phyloP scores from a whole-genome alignment of 2,329 filamentous ascomycete species.

The Sporothrix curviconia region DNA sequence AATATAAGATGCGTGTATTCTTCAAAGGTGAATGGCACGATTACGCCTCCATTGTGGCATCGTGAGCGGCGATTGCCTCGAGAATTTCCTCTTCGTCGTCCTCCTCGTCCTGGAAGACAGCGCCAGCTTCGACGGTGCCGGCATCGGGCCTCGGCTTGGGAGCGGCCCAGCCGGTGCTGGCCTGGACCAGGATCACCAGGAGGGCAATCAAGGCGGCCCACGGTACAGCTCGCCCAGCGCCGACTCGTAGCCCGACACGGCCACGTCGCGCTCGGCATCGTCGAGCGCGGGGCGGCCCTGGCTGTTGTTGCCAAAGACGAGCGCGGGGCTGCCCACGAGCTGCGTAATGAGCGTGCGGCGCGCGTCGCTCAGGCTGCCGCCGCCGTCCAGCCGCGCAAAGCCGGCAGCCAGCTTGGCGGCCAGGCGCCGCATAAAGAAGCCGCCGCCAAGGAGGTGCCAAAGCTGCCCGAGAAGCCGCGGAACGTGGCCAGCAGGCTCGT shows the following conservation, averaged over 20 bases:
- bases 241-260: conserved; percentile 41
- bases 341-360: conserved; percentile 37
- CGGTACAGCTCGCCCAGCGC: conserved; percentile 42
- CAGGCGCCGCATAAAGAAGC: conserved; percentile 62
- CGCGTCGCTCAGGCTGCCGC: conserved; percentile 29
- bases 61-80: conserved; percentile 29
- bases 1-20: not conserved
- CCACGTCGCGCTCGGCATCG: conserved; percentile 37
- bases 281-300: conserved; percentile 25
- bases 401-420: conserved; percentile 47
- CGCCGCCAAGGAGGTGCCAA: conserved; percentile 73
- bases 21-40: not conserved
- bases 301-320: conserved; percentile 38
- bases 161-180: conserved; percentile 44
- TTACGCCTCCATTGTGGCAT: conserved; percentile 27
- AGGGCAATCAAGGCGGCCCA: conserved; percentile 39
- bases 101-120: conserved; percentile 39
- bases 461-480: conserved; percentile 72
- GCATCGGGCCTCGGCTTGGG: conserved; percentile 22
- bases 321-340: conserved; percentile 45
- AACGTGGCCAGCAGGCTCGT: conserved; percentile 73
- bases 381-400: conserved; percentile 45
- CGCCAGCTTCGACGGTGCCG: not conserved
- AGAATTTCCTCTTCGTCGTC: conserved; percentile 29
- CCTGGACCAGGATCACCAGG: conserved; percentile 41